Base-by-base conservation (phyloP, 148 eudicot genomes). In the Hydrangea macrophylla region DNA sequence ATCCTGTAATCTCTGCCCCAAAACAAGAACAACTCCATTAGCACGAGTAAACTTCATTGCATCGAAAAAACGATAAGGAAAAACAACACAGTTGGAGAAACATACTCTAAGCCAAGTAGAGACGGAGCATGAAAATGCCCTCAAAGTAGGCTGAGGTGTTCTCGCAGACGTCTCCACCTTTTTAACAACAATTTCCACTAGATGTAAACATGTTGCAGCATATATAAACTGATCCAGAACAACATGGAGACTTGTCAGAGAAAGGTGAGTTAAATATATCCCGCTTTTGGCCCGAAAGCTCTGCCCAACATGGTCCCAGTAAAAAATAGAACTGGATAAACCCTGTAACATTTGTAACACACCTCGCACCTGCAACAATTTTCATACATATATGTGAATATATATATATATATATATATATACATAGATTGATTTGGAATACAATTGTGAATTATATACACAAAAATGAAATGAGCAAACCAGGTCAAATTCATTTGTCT, bases 291-390 rank as follows among this genome's bases (percentile, higher is more conserved):
- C 81, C 71, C 63, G 45, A 78, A 75, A 94, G 25, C 78, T 79
- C 68, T 76, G 81, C n/a, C 73, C 77, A 33, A 18, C 42, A 10
- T 81, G 50, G 35, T 88, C 90, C 97, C 98, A 94, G 42, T 62
- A 55, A 62, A 94, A 90, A 15, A 87, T 24, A 30, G 84, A 54
- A 79, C 90, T 86, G 30, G 97, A 85, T 55, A 82, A 81, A 22
- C 97, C 98, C 73, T 90, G 97, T 67, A 90, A 75, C 64, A 84
- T 78, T 37, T 90, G 90, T 79, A 94, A 60, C 51, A 90, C 78
- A 55, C 90, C 92, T 72, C 77, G 86, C 45, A 90, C 97, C 98
- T 94, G 70, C n/a, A n/a, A n/a, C n/a, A n/a, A n/a, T n/a, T n/a
- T n/a, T n/a, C n/a, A n/a, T n/a, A n/a, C n/a, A n/a, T n/a, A n/a